Evolutionary conservation across 805 yeast genomes (phyloP).

Genomic region (Saccharomycopsis sp.): DNA sequence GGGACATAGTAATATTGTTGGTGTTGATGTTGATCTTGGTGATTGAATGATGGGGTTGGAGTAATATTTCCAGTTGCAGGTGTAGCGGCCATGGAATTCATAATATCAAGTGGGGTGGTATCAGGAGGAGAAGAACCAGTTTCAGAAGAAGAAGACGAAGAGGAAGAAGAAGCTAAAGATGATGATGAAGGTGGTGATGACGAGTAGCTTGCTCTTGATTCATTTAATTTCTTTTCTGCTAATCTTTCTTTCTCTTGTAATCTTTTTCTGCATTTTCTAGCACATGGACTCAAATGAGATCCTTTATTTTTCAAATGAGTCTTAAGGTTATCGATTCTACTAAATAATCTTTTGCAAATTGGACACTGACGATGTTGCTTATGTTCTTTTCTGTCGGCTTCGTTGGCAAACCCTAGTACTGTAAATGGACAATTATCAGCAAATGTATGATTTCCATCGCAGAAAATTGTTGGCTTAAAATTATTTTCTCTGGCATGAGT

Average conservation of each 20-base stretch:
- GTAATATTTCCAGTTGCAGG: too few species aligned
- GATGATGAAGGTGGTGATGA: too few species aligned
- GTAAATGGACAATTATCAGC: constrained; percentile 17
- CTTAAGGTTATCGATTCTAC: constrained; percentile 20
- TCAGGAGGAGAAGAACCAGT: too few species aligned
- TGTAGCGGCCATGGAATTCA: too few species aligned
- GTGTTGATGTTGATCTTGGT: too few species aligned
- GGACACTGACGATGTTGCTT: constrained; percentile 15
- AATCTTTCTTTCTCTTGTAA: not conserved
- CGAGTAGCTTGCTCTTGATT: too few species aligned
- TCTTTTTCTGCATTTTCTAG: not conserved
- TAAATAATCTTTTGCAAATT: constrained; percentile 16
- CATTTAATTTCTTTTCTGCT: too few species aligned
- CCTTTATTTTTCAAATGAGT: constrained; percentile 16
- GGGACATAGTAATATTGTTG: too few species aligned
- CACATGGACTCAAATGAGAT: constrained; percentile 19
- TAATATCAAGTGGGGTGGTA: too few species aligned
- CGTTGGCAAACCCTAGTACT: constrained; percentile 16
- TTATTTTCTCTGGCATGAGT: constrained; percentile 5
- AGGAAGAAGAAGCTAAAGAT: too few species aligned
- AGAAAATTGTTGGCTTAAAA: constrained; percentile 12
- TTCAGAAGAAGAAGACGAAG: too few species aligned
- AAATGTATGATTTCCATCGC: constrained; percentile 17
- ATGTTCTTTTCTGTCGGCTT: constrained; percentile 16
- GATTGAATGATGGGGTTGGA: too few species aligned